Base-by-base conservation (phyloP, 768 basidiomycete species). In the Lactifluus rugatus region DNA sequence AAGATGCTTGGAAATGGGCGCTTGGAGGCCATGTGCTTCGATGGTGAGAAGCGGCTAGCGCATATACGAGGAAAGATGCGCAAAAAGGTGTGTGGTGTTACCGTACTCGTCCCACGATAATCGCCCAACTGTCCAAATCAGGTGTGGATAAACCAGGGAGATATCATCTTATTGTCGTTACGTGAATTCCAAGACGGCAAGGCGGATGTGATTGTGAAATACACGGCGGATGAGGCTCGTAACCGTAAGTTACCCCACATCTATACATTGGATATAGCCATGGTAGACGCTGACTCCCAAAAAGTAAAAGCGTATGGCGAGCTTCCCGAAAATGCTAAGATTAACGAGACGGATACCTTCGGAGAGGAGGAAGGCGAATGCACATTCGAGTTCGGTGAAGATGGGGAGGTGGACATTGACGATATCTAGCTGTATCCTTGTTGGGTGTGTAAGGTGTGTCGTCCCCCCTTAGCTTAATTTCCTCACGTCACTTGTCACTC, bases 101-200 rank as follows among this genome's bases (percentile, higher is more conserved):
- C 44, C 16, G 37, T 39, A 17, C 39, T 28, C 10, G 10, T 46
- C 37, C 13, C 10, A 47, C 14, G 16, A 44, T 23, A 34, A n/a
- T 21, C 23, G 11, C 14, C 10, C 19, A 34, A 36, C 52, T 16
- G 48, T 21, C 58, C 23, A 34, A 56, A 52, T 19, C 63, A 97
- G 94, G 93, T 98, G 68, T 98, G 95, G 95, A 98, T 98, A 70
- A 96, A 95, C 70, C 92, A 96, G 67, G 95, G 95, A 67, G 95
- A 97, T 69, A 97, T 97, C 68, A 84, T 98, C 52, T 76, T 97
- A 45, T 77, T 98, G 19, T 97, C 93, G 28, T 79, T 99, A 49
- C 90, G 96, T 63, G 96, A 98, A 51, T 99, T 98, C 83, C 95
- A 98, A 73, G 96, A 99, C 66, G 93, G 91, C 75, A 97, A 97